Conservation (phyloP, 257 asterid species). For the Capsicum pubescens region DNA sequence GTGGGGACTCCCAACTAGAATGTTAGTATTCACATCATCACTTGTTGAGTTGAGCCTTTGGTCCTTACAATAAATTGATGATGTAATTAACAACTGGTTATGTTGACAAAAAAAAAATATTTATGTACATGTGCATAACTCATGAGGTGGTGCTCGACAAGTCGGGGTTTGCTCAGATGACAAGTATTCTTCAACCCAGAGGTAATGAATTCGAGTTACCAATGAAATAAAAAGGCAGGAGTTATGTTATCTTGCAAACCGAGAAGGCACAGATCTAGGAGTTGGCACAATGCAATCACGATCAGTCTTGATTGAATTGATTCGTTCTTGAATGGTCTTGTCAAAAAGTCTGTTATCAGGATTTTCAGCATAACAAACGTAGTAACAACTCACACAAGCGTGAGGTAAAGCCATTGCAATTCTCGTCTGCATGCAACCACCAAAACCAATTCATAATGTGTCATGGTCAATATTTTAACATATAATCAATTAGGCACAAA, state of each 20-base stretch:
- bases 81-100: neutral
- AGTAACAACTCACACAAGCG: conserved; percentile 92
- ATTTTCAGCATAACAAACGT: conserved; percentile 94
- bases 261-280: conserved; percentile 71
- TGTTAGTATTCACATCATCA: conserved; percentile 1
- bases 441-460: conserved; percentile 26
- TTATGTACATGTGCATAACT: conserved; percentile 14
- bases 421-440: conserved; percentile 77
- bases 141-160: neutral
- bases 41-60: neutral
- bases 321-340: conserved; percentile 59
- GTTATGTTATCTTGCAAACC: conserved; percentile 52
- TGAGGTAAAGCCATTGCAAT: conserved; percentile 99
- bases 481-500: neutral
- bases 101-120: neutral
- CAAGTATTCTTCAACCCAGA: neutral
- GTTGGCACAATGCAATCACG: conserved; percentile 65
- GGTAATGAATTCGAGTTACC: no score
- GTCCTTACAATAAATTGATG: neutral
- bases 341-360: conserved; percentile 77
- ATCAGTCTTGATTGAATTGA: conserved; percentile 57
- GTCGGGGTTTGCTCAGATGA: rapidly evolving
- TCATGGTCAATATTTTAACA: conserved; percentile 2
- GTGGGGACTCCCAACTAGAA: neutral
- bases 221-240: no score